Conservation (phyloP, 768 basidiomycete species). For the Fomitopsis serialis region DNA sequence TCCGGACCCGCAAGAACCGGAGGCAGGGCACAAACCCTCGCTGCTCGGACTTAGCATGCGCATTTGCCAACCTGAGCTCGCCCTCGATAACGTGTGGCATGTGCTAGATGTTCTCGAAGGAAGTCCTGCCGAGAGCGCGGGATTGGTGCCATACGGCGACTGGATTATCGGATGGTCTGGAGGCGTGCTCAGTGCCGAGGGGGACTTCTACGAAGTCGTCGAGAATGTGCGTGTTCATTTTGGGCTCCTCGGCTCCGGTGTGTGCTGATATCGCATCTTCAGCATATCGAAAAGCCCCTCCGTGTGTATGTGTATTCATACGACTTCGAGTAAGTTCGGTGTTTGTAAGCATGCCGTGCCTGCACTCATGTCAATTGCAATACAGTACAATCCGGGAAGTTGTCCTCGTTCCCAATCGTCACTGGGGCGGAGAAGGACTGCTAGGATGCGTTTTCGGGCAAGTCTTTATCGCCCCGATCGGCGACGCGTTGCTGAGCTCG, state of each 20-base stretch:
- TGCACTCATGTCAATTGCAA: not conserved
- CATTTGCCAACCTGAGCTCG: conserved; percentile 84
- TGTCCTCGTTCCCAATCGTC: conserved; percentile 90
- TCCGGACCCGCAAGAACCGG: conserved; percentile 34
- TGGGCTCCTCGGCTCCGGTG: not conserved
- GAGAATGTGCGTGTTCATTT: conserved; percentile 60
- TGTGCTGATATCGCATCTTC: conserved; percentile 1
- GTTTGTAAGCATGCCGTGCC: not conserved
- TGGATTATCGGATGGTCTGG: conserved; percentile 91
- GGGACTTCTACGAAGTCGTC: conserved; percentile 94
- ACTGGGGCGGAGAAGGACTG: conserved; percentile 96
- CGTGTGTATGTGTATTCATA: conserved; percentile 95
- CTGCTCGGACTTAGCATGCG: conserved; percentile 93
- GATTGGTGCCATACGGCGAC: conserved; percentile 86
- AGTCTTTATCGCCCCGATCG: conserved; percentile 22
- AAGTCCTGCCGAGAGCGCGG: conserved; percentile 93
- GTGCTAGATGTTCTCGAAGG: conserved; percentile 96
- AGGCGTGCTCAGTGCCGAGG: conserved; percentile 84
- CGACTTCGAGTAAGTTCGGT: conserved; percentile 80
- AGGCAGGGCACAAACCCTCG: conserved; percentile 62
- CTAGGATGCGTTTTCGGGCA: conserved; percentile 95
- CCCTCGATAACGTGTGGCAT: conserved; percentile 96
- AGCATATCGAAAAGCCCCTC: conserved; percentile 93
- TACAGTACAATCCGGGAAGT: conserved; percentile 85
- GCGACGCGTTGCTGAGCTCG: not conserved